Evolutionary conservation across 768 basidiomycete species (phyloP).

Genomic region (Suillus brevipes): DNA sequence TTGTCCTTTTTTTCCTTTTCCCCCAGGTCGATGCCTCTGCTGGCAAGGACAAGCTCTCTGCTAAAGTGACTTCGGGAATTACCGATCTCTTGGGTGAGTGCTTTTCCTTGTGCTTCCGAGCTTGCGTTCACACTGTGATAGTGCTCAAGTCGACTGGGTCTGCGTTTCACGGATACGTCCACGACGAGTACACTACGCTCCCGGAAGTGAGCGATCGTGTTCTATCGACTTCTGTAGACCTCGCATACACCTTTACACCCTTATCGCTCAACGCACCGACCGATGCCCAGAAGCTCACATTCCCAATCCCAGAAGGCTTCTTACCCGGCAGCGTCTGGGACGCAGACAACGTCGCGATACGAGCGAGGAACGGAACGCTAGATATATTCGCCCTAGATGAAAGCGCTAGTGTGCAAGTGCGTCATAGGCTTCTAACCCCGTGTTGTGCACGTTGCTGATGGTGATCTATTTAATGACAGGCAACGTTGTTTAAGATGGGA

Average conservation of each 20-base stretch:
- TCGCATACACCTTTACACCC: conserved; percentile 63
- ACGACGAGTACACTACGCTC: conserved; percentile 89
- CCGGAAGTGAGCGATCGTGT: conserved; percentile 83
- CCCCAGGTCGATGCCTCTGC: conserved; percentile 61
- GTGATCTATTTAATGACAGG: conserved; percentile 54
- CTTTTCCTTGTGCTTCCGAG: background rate
- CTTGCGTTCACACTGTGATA: conserved; percentile 39
- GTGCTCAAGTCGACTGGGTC: conserved; percentile 92
- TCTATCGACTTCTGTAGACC: conserved; percentile 85
- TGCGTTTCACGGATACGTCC: conserved; percentile 75
- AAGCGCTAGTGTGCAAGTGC: conserved; percentile 88
- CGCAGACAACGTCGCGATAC: conserved; percentile 47
- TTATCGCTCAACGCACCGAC: conserved; percentile 46
- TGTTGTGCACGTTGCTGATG: conserved; percentile 7
- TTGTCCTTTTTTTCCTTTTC: too few relatives aligned
- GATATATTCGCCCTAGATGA: conserved; percentile 85
- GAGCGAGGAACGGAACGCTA: conserved; percentile 65
- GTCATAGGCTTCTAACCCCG: conserved; percentile 22
- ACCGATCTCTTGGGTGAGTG: conserved; percentile 80
- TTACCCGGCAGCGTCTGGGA: conserved; percentile 60
- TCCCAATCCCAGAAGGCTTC: conserved; percentile 39
- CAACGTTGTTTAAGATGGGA: conserved; percentile 90
- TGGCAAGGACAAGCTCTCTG: conserved; percentile 63
- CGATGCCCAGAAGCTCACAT: conserved; percentile 54
- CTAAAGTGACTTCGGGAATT: conserved; percentile 66